Percentiles rank a stretch among this genome's conserved stretches.
Conservation (phyloP, 345 rosid genomes). For the Sisymbrium altissimum region DNA sequence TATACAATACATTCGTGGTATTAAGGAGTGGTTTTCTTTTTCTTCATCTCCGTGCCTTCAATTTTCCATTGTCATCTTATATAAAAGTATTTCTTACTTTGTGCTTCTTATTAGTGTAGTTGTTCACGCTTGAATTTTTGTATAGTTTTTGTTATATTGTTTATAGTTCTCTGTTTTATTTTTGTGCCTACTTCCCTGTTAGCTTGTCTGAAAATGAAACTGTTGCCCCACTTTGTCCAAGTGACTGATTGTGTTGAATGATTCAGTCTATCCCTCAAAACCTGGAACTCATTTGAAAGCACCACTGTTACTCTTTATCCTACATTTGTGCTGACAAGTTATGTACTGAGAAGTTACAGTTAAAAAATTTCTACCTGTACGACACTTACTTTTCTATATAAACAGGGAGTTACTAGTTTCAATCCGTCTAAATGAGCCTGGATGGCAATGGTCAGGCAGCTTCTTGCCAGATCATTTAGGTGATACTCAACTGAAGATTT, state of each 20-base stretch:
- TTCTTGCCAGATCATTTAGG: conserved; percentile 93
- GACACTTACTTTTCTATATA: conserved; percentile 15
- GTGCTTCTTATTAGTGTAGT: conserved; percentile 8
- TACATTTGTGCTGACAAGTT: no score
- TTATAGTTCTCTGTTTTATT: neutral
- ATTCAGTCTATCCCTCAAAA: no score
- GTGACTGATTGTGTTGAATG: no score
- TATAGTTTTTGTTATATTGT: neutral
- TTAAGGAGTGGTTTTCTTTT: neutral
- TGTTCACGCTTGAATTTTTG: conserved; percentile 6
- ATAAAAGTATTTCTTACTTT: neutral
- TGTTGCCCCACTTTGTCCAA: no score
- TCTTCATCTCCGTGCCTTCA: neutral
- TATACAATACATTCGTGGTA: neutral
- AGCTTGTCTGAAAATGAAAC: no score
- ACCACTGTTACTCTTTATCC: no score
- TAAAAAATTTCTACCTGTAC: no score
- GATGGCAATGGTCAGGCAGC: conserved; percentile 99
- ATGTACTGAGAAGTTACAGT: no score
- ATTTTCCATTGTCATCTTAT: neutral
- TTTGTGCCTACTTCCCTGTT: no score
- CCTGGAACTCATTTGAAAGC: no score
- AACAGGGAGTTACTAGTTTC: conserved; percentile 86
- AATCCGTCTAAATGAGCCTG: conserved; percentile 78
- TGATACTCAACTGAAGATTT: conserved; percentile 86